Base-by-base conservation (phyloP, 805 yeast species). In the Suhomyces sp. region DNA sequence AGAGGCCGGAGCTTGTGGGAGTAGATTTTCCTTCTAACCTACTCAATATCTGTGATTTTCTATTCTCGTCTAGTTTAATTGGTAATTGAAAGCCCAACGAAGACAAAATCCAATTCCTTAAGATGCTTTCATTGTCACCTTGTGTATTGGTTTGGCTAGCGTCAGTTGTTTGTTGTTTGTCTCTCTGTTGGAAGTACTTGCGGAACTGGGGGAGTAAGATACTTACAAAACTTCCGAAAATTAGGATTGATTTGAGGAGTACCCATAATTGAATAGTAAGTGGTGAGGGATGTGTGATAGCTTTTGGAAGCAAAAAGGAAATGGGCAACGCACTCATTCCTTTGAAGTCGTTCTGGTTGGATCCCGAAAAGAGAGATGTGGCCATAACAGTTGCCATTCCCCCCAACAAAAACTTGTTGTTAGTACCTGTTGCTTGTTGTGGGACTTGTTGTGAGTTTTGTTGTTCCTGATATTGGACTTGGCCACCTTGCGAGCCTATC, bases 361-460 rank as follows among this genome's bases (percentile, higher is more conserved):
- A 63, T 29, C 77, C 82, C 35, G 75, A 76, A 36, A 74, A 64
- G 31, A 78, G 62, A 1, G 83, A 74, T 3, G 82, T 71, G 18
- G 86, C 86, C 60, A 79, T 69, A 48, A 81, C 68, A 34, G 79
- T 68, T 16, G 83, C 81, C 65, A 80, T 65, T 14, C 85, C 82
- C 11, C 86, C 87, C 42, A 81, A 50, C 28, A 81, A 53, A 18
- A 76, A 49, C 52, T 77, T 79, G 42, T 70, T 73, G 11, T 50
- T 35, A n/a, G n/a, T n/a, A n/a, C n/a, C n/a, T n/a, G n/a, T n/a
- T 6, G 8, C 70, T 12, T 27, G 24, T 18, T 47, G 35, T 15
- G 38, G 36, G 9, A 30, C 19, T 24, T 18, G 31, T 15, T 36
- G 40, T 13, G 25, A 41, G n/a, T 28, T 12, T 35, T 39, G 53